These are phyloP conservation scores for Cerrena zonata DNA, from an alignment of 1,284 basidiomycete genomes.

Conservation along the genomic window DNA sequence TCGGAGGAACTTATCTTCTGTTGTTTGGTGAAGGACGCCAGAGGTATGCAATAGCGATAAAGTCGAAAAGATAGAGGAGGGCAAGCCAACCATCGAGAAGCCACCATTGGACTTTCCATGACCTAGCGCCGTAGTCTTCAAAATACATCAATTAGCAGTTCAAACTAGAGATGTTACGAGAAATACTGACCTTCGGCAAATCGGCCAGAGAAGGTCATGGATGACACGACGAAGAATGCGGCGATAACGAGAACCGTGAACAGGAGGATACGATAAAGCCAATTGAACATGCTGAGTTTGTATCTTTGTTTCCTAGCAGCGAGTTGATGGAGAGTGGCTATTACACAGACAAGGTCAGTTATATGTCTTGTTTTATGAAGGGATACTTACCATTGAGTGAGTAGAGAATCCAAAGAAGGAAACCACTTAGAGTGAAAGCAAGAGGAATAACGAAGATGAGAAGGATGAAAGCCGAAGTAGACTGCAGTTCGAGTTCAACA, in stretches of 20 bases:
- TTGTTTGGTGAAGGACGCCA: constrained; percentile 94
- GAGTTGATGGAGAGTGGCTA: constrained; percentile 82
- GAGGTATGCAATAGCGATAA: constrained; percentile 79
- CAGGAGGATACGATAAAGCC: constrained; percentile 83
- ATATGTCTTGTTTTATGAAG: constrained; percentile 5
- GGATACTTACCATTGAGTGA: constrained; percentile 66
- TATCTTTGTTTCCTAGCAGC: constrained; percentile 79
- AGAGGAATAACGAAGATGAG: constrained; percentile 88
- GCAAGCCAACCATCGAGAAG: constrained; percentile 93
- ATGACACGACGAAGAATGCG: constrained; percentile 89
- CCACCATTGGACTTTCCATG: constrained; percentile 95
- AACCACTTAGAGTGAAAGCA: constrained; percentile 87
- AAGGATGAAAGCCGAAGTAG: constrained; percentile 73
- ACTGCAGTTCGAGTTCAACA: constrained; percentile 86
- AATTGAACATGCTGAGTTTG: constrained; percentile 83
- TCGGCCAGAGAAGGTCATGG: constrained; percentile 85
- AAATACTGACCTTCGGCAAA: constrained; percentile 71
- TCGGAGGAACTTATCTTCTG: constrained; percentile 61
- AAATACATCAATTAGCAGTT: neutral
- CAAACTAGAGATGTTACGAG: neutral
- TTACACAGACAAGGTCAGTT: constrained; percentile 1
- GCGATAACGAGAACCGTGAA: constrained; percentile 78
- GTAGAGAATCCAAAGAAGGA: constrained; percentile 93
- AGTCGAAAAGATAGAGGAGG: constrained; percentile 77
- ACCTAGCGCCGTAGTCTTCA: constrained; percentile 83